These are phyloP conservation scores for Roridomyces roridus DNA, from an alignment of 768 basidiomycete species.

Conservation along the genomic window DNA sequence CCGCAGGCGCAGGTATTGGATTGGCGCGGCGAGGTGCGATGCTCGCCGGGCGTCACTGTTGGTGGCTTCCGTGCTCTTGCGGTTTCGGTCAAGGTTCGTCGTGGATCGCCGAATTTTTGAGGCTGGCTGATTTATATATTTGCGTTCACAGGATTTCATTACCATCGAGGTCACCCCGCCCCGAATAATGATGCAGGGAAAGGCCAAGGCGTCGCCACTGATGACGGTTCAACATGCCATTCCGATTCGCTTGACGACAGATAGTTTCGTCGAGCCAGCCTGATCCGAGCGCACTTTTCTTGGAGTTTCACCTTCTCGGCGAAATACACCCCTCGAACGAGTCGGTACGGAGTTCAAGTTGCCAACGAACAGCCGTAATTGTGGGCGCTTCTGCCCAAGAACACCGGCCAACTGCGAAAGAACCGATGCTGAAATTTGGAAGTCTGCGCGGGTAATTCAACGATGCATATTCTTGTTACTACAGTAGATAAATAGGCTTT, in stretches of 20 bases:
- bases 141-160: conserved; percentile 16
- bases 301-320: no score
- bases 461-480: no score
- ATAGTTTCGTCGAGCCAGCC: conserved; percentile 1
- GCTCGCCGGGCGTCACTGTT: not conserved
- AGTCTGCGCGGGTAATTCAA: no score
- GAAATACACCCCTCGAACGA: no score
- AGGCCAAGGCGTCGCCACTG: not conserved
- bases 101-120: not conserved
- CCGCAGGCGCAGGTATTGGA: conserved; percentile 56
- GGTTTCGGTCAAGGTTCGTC: not conserved
- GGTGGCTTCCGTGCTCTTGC: not conserved
- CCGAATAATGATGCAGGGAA: no score
- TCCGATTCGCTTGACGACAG: conserved; percentile 17
- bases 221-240: conserved; percentile 5
- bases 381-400: no score
- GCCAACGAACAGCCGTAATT: no score
- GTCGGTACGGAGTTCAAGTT: no score
- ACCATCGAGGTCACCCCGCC: conserved; percentile 2
- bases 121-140: not conserved
- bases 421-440: no score
- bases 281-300: conserved; percentile 3
- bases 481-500: no score
- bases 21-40: conserved; percentile 47
- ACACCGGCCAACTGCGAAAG: no score